A percentile compares a stretch with the other conserved stretches of the same genome.
Conservation (phyloP, 2,329 filamentous ascomycete genomes). For the Paraphaeosphaeria minitans region DNA sequence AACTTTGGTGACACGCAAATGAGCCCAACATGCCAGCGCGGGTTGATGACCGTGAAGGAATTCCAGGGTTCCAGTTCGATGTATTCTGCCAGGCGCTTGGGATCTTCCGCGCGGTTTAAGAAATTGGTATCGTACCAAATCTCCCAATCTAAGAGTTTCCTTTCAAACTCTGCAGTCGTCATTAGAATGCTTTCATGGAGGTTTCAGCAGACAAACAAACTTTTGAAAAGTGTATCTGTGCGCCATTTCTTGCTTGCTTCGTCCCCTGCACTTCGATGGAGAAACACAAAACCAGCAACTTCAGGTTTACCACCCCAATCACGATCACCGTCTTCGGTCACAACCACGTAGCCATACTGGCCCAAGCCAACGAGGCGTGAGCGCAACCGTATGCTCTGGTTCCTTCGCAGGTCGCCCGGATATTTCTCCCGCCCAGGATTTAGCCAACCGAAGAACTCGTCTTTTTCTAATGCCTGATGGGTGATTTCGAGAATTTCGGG, state of each 20-base stretch:
- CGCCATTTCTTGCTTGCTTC: slow-evolving; percentile 19
- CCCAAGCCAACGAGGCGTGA: slow-evolving; percentile 20
- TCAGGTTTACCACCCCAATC: slow-evolving; percentile 21
- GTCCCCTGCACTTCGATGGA: slow-evolving; percentile 16
- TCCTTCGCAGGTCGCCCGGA: slow-evolving; percentile 24
- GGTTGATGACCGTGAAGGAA: slow-evolving; percentile 13
- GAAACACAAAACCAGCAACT: slow-evolving; percentile 25
- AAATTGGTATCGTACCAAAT: slow-evolving; percentile 22
- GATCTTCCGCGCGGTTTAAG: slow-evolving; percentile 20
- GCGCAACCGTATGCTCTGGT: slow-evolving; percentile 19
- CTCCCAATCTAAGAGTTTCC: slow-evolving; percentile 26
- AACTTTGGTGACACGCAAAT: slow-evolving; percentile 22
- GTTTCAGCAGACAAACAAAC: slow-evolving; percentile 20
- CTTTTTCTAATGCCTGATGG: slow-evolving; percentile 18
- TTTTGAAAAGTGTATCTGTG: slow-evolving; percentile 18
- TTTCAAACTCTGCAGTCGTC: slow-evolving; percentile 22
- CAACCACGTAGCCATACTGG: slow-evolving; percentile 23
- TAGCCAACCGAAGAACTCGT: slow-evolving; percentile 27
- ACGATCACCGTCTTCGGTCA: slow-evolving; percentile 21
- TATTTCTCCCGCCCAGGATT: slow-evolving; percentile 22
- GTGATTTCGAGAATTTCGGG: slow-evolving; percentile 18
- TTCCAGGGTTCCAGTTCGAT: neutral
- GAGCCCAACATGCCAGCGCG: slow-evolving; percentile 24
- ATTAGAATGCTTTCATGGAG: neutral
- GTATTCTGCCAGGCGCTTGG: slow-evolving; percentile 8